Conservation (phyloP, 148 eudicot species). For the Gaultheria prostrata region DNA sequence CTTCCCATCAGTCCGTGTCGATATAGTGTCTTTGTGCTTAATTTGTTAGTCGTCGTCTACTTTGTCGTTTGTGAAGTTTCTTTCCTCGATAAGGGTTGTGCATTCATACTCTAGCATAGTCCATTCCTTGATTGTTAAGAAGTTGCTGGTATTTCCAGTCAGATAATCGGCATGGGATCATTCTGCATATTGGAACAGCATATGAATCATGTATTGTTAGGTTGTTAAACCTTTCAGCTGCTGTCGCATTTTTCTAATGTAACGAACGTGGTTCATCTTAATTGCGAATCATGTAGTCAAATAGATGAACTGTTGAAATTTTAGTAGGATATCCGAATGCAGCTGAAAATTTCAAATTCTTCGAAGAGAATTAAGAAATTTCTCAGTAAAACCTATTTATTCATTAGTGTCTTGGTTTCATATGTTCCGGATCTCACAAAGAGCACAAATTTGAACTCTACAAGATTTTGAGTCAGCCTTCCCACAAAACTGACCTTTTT, state of each 20-base stretch:
- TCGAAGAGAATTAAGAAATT: neutral
- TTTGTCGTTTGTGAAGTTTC: neutral
- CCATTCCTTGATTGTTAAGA: neutral
- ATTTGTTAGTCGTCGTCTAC: no score
- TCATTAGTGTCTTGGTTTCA: neutral
- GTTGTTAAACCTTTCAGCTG: neutral
- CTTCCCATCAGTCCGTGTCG: no score
- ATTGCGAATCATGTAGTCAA: no score
- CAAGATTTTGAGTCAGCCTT: neutral
- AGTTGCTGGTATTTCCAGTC: neutral
- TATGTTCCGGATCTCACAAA: neutral
- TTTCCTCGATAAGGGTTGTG: neutral
- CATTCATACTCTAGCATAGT: neutral
- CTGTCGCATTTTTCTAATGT: neutral
- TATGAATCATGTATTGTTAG: neutral
- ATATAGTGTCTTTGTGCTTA: no score
- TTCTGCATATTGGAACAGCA: neutral
- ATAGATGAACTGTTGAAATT: neutral
- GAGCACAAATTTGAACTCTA: neutral
- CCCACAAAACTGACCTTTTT: neutral
- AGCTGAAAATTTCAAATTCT: neutral
- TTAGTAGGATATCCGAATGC: neutral
- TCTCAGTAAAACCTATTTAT: neutral
- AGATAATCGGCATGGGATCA: neutral
- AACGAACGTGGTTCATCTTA: no score